Conservation (phyloP, 495 filamentous ascomycete species). For the Aspergillus heteromorphus region DNA sequence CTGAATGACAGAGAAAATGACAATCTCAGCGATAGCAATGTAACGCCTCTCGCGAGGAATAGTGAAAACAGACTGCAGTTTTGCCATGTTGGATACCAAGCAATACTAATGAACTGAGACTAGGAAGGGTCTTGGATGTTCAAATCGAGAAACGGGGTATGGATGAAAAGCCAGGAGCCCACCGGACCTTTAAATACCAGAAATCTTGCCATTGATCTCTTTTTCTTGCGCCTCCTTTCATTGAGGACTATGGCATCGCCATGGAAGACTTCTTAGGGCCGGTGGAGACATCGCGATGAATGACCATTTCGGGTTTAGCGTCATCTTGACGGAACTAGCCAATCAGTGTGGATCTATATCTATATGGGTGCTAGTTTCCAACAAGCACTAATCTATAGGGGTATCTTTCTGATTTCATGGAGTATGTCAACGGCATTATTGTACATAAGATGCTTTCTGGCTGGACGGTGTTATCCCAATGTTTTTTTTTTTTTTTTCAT, state of each 20-base stretch:
- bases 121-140: too few species aligned
- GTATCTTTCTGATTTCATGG: too few species aligned
- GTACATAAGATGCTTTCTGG: too few species aligned
- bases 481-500: too few species aligned
- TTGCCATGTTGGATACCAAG: neutral
- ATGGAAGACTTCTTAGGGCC: conserved; percentile 2
- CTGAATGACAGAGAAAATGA: conserved; percentile 23
- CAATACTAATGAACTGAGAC: neutral
- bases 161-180: neutral
- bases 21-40: conserved; percentile 26
- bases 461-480: too few species aligned
- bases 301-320: conserved; percentile 32
- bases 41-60: conserved; percentile 19
- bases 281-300: conserved; percentile 25
- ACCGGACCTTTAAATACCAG: neutral
- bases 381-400: too few species aligned
- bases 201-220: neutral
- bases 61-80: neutral
- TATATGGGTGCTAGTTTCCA: neutral
- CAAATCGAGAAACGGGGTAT: neutral
- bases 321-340: neutral
- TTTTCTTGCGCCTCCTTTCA: neutral
- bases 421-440: too few species aligned
- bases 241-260: conserved; percentile 5
- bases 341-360: neutral